A percentile compares a stretch with the other conserved stretches of the same genome.
These are phyloP conservation scores for Helminthosporium solani DNA, from an alignment of 2,329 filamentous ascomycete genomes.

Conservation along the genomic window DNA sequence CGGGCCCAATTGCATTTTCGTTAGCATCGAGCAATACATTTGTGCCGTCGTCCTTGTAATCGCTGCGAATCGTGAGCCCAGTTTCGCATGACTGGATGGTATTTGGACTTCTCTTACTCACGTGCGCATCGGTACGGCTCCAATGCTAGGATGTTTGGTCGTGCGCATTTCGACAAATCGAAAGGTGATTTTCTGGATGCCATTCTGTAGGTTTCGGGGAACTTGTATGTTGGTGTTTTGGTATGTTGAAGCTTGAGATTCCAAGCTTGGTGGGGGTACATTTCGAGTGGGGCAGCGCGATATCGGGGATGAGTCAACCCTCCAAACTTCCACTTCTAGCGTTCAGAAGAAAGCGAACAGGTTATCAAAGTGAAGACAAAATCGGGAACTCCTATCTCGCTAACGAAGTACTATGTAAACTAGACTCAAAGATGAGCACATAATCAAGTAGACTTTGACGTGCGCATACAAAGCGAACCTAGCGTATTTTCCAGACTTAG, in stretches of 20 bases:
- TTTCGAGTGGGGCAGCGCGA: slow-evolving; percentile 6
- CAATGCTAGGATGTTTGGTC: slow-evolving; percentile 55
- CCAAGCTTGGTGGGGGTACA: background rate
- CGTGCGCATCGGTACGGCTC: slow-evolving; percentile 57
- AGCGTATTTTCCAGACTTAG: too few species aligned
- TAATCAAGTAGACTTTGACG: too few species aligned
- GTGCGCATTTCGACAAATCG: slow-evolving; percentile 52
- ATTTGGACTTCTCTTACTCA: slow-evolving; percentile 47
- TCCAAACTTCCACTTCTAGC: background rate
- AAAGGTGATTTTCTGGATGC: slow-evolving; percentile 39
- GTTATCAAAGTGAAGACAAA: too few species aligned
- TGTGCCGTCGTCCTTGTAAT: slow-evolving; percentile 97
- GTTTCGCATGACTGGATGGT: slow-evolving; percentile 4
- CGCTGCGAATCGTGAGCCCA: slow-evolving; percentile 59
- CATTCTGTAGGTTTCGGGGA: slow-evolving; percentile 20
- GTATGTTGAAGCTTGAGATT: background rate
- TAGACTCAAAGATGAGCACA: too few species aligned
- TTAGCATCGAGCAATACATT: slow-evolving; percentile 97
- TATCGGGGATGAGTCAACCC: slow-evolving; percentile 2
- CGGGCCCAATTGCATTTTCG: slow-evolving; percentile 92
- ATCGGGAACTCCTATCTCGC: too few species aligned
- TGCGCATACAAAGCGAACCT: too few species aligned
- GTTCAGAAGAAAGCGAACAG: too few species aligned
- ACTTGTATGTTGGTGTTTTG: background rate
- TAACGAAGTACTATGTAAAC: too few species aligned